Conservation (phyloP, 2,329 filamentous ascomycete genomes). For the Cladophialophora chaetospira region DNA sequence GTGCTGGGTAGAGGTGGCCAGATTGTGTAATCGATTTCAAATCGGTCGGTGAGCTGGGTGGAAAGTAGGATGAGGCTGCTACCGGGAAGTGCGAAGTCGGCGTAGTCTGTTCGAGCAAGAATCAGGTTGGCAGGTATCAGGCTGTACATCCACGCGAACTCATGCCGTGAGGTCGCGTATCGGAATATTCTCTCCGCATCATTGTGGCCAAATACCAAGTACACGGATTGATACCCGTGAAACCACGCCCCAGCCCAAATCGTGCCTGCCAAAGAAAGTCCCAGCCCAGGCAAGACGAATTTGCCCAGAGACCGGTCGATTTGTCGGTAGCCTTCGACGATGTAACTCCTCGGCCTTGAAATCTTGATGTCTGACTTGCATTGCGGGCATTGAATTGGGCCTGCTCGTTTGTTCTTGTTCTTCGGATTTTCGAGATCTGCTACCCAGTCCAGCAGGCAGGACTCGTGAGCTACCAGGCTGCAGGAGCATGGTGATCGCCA, state of each 20-base stretch:
- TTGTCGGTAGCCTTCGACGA: slow-evolving; percentile 67
- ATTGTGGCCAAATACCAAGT: slow-evolving; percentile 65
- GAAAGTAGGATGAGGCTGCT: slow-evolving; percentile 61
- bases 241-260: slow-evolving; percentile 56
- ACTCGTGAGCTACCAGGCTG: slow-evolving; percentile 85
- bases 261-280: slow-evolving; percentile 50
- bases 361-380: slow-evolving; percentile 82
- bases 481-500: slow-evolving; percentile 93
- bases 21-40: slow-evolving; percentile 55
- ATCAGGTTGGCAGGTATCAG: slow-evolving; percentile 69
- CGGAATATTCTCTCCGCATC: slow-evolving; percentile 60
- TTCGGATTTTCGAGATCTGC: slow-evolving; percentile 76
- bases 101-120: slow-evolving; percentile 65
- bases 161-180: slow-evolving; percentile 38
- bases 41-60: slow-evolving; percentile 44
- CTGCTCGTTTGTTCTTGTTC: slow-evolving; percentile 51
- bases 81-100: slow-evolving; percentile 64
- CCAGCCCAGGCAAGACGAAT: slow-evolving; percentile 66
- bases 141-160: slow-evolving; percentile 60
- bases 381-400: slow-evolving; percentile 77
- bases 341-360: slow-evolving; percentile 69
- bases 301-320: slow-evolving; percentile 59
- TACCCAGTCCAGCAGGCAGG: slow-evolving; percentile 88
- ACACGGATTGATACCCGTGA: slow-evolving; percentile 65
- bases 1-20: slow-evolving; percentile 69